Evolutionary conservation across 2,329 filamentous ascomycete genomes (phyloP).

Genomic region (Lachnum nothofagi): DNA sequence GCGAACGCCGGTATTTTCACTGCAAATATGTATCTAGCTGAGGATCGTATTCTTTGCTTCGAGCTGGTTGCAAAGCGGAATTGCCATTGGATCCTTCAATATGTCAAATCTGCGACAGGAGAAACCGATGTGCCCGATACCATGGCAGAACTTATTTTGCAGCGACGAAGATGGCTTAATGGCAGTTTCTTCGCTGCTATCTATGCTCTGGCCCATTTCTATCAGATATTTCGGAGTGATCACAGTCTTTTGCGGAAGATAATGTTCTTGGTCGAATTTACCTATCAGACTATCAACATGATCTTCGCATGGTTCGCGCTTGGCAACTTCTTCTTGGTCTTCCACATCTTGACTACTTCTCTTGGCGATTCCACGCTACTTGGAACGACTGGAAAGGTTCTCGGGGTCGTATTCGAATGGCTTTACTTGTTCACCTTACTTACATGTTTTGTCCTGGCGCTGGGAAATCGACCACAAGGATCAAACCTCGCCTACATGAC

Average conservation of each 20-base stretch:
- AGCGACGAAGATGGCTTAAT: slow-evolving; percentile 95
- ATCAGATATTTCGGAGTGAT: slow-evolving; percentile 90
- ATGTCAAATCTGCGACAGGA: slow-evolving; percentile 94
- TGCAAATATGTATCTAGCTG: slow-evolving; percentile 98
- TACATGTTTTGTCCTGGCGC: slow-evolving; percentile 88
- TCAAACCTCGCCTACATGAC: slow-evolving; percentile 91
- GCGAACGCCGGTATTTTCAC: slow-evolving; percentile 94
- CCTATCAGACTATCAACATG: slow-evolving; percentile 94
- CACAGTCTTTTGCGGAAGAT: slow-evolving; percentile 84
- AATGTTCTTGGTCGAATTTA: slow-evolving; percentile 86
- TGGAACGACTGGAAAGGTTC: slow-evolving; percentile 69
- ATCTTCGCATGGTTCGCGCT: slow-evolving; percentile 98
- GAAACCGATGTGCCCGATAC: slow-evolving; percentile 95
- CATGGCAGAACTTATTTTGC: slow-evolving; percentile 90
- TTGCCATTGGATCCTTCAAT: slow-evolving; percentile 94
- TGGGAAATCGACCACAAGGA: slow-evolving; percentile 91
- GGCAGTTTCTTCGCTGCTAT: slow-evolving; percentile 97
- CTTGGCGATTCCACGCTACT: slow-evolving; percentile 66
- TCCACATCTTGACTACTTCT: slow-evolving; percentile 90
- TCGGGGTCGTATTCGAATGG: slow-evolving; percentile 93
- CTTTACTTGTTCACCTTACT: slow-evolving; percentile 87
- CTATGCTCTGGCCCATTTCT: slow-evolving; percentile 90
- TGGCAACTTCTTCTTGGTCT: slow-evolving; percentile 98
- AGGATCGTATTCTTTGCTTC: slow-evolving; percentile 98
- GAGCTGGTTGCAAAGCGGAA: slow-evolving; percentile 96